Percentiles rank a stretch among this genome's conserved stretches.
Evolutionary conservation across 495 filamentous ascomycete genomes (phyloP).

Genomic region (Podospora appendiculata): DNA sequence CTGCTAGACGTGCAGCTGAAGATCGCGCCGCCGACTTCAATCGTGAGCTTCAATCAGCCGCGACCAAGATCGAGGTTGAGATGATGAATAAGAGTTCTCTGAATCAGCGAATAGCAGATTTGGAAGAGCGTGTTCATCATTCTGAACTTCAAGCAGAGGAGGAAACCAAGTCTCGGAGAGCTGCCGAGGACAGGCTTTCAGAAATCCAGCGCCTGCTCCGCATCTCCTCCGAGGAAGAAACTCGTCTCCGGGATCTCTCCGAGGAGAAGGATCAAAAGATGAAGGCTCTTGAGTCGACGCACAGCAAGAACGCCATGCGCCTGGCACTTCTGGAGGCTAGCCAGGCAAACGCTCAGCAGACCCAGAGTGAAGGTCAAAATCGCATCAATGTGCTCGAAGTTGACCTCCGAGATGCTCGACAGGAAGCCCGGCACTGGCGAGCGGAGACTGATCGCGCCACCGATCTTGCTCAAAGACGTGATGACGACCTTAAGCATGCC

Average conservation of each 20-base stretch:
- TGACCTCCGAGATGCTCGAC: constrained; percentile 40
- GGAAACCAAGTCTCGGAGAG: constrained; percentile 57
- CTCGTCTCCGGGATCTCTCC: constrained; percentile 59
- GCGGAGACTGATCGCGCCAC: constrained; percentile 38
- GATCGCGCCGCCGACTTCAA: constrained; percentile 33
- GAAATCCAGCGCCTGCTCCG: constrained; percentile 64
- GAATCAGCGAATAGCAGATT: constrained; percentile 37
- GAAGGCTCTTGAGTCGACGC: constrained; percentile 34
- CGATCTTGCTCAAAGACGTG: constrained; percentile 31
- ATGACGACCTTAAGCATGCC: constrained; percentile 30
- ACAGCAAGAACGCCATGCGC: constrained; percentile 48
- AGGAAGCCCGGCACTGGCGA: constrained; percentile 42
- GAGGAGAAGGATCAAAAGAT: constrained; percentile 53
- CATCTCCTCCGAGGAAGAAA: constrained; percentile 61
- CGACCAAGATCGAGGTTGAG: constrained; percentile 44
- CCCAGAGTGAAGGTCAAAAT: constrained; percentile 54
- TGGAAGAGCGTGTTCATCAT: constrained; percentile 34
- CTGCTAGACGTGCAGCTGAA: constrained; percentile 33
- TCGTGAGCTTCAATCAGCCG: constrained; percentile 38
- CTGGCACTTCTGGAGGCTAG: constrained; percentile 55
- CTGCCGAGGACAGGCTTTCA: constrained; percentile 63
- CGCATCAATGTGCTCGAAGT: constrained; percentile 37
- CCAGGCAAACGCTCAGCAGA: constrained; percentile 56
- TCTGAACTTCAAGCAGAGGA: constrained; percentile 39
- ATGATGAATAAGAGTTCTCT: constrained; percentile 43